Conservation (phyloP, 2,329 filamentous ascomycete genomes). For the Diaporthe capsici region DNA sequence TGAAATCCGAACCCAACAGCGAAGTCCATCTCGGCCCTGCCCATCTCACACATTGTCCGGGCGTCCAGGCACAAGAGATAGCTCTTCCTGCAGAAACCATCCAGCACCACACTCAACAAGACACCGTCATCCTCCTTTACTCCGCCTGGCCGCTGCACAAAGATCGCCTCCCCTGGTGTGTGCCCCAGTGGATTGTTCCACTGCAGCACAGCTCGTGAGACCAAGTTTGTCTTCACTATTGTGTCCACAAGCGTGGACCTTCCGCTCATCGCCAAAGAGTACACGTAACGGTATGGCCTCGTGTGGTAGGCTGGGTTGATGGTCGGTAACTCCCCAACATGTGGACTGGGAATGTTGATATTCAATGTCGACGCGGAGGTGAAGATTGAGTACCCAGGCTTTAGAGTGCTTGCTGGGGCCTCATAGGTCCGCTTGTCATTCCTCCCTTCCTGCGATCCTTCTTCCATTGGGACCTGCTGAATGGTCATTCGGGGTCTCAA, state of each 20-base stretch:
- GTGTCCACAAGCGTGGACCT: constrained; percentile 73
- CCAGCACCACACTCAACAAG: constrained; percentile 69
- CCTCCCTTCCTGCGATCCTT: neutral
- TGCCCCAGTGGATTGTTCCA: constrained; percentile 73
- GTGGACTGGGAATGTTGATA: constrained; percentile 64
- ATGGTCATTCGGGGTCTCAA: neutral
- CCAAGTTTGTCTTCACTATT: constrained; percentile 75
- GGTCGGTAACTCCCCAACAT: constrained; percentile 74
- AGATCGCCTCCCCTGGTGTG: constrained; percentile 79
- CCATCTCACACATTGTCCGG: constrained; percentile 72
- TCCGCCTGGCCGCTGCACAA: constrained; percentile 66
- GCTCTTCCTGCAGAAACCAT: constrained; percentile 70
- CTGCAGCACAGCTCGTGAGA: constrained; percentile 63
- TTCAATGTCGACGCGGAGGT: constrained; percentile 19
- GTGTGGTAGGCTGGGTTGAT: constrained; percentile 72
- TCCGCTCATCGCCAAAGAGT: constrained; percentile 69
- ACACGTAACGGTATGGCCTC: constrained; percentile 71
- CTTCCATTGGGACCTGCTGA: neutral
- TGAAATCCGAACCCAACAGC: constrained; percentile 77
- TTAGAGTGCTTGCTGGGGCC: no score
- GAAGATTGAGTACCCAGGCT: neutral
- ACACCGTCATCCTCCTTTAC: constrained; percentile 51
- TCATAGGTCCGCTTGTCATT: no score
- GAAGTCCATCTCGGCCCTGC: constrained; percentile 73
- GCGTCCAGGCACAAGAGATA: constrained; percentile 78